Evolutionary conservation across 2,329 filamentous ascomycete genomes (phyloP).

Genomic region (Cladosporium sp.): DNA sequence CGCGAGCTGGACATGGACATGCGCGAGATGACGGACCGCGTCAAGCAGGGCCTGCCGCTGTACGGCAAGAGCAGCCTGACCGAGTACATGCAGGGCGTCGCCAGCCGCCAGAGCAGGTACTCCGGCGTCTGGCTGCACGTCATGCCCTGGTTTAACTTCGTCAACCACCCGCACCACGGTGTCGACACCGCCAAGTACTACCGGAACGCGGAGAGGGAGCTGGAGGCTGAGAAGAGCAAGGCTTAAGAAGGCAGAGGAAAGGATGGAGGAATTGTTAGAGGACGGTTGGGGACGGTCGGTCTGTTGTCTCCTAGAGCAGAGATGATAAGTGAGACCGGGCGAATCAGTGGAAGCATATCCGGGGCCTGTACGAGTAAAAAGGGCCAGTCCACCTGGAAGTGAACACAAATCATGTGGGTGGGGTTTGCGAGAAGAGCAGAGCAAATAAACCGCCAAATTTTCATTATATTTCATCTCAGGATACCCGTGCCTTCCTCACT

Average conservation of each 20-base stretch:
- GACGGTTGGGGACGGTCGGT: background rate
- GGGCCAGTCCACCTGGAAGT: background rate
- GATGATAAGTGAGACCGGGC: background rate
- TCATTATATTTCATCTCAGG: background rate
- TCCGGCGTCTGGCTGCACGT: constrained; percentile 75
- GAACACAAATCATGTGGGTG: constrained; percentile 5
- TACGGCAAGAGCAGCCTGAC: constrained; percentile 76
- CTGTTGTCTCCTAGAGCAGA: constrained; percentile 9
- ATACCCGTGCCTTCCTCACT: too few relatives aligned
- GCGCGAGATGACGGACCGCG: constrained; percentile 94
- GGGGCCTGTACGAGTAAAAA: constrained; percentile 8
- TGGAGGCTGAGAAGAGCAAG: constrained; percentile 64
- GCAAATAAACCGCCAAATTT: background rate
- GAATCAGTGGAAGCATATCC: constrained; percentile 3
- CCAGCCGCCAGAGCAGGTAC: constrained; percentile 87
- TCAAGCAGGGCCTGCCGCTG: constrained; percentile 83
- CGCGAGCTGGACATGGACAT: constrained; percentile 94
- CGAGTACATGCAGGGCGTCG: constrained; percentile 89
- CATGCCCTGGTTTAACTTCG: constrained; percentile 96
- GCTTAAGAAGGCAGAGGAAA: background rate
- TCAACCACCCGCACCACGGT: constrained; percentile 93
- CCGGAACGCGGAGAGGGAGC: constrained; percentile 84
- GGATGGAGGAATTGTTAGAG: background rate
- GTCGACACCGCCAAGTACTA: constrained; percentile 99
- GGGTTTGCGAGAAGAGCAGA: background rate